phyloP scores from a whole-genome alignment of 2,329 filamentous ascomycete genomes.

The Didymella keratinophila region DNA sequence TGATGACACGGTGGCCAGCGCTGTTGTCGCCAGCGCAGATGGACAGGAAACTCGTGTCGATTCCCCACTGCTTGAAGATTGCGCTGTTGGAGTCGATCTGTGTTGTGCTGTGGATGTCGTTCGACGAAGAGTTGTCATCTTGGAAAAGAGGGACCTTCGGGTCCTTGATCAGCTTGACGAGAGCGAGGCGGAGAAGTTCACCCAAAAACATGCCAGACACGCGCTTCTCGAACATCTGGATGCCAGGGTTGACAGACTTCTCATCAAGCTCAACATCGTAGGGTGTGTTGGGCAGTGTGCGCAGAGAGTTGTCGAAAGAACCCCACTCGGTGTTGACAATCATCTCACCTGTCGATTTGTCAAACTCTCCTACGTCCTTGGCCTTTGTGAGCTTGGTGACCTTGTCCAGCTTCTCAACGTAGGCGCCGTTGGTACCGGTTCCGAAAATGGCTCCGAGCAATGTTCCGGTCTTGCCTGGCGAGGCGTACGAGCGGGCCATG shows the following conservation, averaged over 20 bases:
- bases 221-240: conserved; percentile 99
- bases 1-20: conserved; percentile 73
- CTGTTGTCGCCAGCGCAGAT: conserved; percentile 83
- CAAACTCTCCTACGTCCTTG: conserved; percentile 65
- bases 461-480: conserved; percentile 83
- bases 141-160: conserved; percentile 74
- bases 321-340: conserved; percentile 99
- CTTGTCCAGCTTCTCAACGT: conserved; percentile 88
- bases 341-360: conserved; percentile 88
- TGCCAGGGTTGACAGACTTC: conserved; percentile 85
- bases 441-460: conserved; percentile 97
- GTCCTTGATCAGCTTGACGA: conserved; percentile 76
- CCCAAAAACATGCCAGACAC: conserved; percentile 98
- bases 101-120: conserved; percentile 73
- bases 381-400: conserved; percentile 74
- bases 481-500: conserved; percentile 96
- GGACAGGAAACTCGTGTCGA: conserved; percentile 91
- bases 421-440: conserved; percentile 96
- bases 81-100: conserved; percentile 62
- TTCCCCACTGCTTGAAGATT: conserved; percentile 82
- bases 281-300: conserved; percentile 82
- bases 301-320: conserved; percentile 93
- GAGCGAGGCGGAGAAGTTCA: conserved; percentile 83
- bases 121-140: conserved; percentile 75
- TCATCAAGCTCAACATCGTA: conserved; percentile 83